phyloP scores from a whole-genome alignment of 768 basidiomycete species.

The Pleurotus pulmonarius region DNA sequence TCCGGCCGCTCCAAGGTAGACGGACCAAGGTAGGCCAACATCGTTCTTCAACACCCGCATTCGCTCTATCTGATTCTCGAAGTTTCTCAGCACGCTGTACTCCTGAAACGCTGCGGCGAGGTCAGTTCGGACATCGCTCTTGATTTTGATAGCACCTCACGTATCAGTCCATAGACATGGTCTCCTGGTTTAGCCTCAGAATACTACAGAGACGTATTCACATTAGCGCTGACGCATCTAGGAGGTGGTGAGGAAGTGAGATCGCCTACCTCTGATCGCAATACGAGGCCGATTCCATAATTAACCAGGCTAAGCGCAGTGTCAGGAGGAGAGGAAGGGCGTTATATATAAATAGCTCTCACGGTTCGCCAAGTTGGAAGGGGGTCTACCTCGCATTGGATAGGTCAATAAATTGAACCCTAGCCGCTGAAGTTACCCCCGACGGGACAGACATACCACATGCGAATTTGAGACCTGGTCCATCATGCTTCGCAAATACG shows the following conservation, averaged over 20 bases:
- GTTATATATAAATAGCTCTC: not conserved
- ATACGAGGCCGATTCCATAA: constrained; percentile 14
- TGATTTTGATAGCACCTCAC: not conserved
- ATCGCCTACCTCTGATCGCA: constrained; percentile 11
- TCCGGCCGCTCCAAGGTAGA: constrained; percentile 32
- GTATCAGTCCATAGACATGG: constrained; percentile 20
- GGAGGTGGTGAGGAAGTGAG: too few species aligned
- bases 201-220: not conserved
- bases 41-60: constrained; percentile 24
- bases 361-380: constrained; percentile 11
- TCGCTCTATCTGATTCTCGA: constrained; percentile 6
- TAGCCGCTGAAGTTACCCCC: not conserved
- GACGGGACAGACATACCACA: not conserved
- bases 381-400: not conserved
- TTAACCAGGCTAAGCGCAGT: constrained; percentile 8
- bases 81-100: constrained; percentile 10
- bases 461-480: not conserved
- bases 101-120: constrained; percentile 5
- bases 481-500: constrained; percentile 38
- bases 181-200: constrained; percentile 16
- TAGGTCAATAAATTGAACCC: not conserved
- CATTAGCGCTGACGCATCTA: not conserved
- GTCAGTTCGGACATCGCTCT: not conserved
- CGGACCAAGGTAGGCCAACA: constrained; percentile 31
- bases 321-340: not conserved